These are phyloP conservation scores for Casuarina glauca DNA, from an alignment of 306 rosid genomes.

Conservation along the genomic window DNA sequence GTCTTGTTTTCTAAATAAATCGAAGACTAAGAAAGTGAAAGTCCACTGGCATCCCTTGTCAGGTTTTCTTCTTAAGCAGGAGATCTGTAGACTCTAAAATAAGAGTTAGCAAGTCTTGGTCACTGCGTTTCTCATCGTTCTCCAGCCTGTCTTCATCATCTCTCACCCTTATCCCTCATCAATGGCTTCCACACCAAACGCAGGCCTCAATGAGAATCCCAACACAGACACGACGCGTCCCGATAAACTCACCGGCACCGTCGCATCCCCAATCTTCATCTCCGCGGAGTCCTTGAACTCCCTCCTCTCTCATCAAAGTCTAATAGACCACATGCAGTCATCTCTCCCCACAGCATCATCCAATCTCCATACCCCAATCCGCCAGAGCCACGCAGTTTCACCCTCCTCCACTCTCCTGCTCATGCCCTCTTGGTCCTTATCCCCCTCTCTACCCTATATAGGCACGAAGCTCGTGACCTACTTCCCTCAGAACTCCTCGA, in stretches of 20 bases:
- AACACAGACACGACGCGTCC: slow-evolving; percentile 3
- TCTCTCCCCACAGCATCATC: slow-evolving; percentile 56
- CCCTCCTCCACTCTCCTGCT: slow-evolving; percentile 81
- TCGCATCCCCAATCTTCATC: slow-evolving; percentile 49
- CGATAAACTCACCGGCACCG: neutral
- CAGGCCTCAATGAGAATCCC: neutral
- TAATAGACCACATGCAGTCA: slow-evolving; percentile 60
- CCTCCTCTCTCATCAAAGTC: slow-evolving; percentile 58
- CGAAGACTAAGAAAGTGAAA: too few relatives aligned
- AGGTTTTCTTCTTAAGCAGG: too few relatives aligned
- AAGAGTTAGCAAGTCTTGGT: neutral
- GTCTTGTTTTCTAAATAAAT: too few relatives aligned
- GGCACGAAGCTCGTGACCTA: slow-evolving; percentile 87
- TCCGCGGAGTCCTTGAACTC: slow-evolving; percentile 44
- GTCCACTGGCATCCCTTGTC: too few relatives aligned
- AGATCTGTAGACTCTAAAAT: too few relatives aligned
- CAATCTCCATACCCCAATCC: slow-evolving; percentile 57
- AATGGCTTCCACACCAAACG: slow-evolving; percentile 44
- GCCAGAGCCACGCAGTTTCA: slow-evolving; percentile 64
- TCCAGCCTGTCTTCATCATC: neutral
- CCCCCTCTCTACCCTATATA: slow-evolving; percentile 72
- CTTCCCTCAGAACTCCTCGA: slow-evolving; percentile 69
- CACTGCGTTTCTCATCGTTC: neutral
- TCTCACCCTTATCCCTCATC: slow-evolving; percentile 14
- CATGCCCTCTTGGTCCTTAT: slow-evolving; percentile 91